A percentile compares a stretch with the other conserved stretches of the same genome.
These are phyloP conservation scores for Aspergillus cristatus DNA, from an alignment of 495 filamentous ascomycete genomes.

Conservation along the genomic window DNA sequence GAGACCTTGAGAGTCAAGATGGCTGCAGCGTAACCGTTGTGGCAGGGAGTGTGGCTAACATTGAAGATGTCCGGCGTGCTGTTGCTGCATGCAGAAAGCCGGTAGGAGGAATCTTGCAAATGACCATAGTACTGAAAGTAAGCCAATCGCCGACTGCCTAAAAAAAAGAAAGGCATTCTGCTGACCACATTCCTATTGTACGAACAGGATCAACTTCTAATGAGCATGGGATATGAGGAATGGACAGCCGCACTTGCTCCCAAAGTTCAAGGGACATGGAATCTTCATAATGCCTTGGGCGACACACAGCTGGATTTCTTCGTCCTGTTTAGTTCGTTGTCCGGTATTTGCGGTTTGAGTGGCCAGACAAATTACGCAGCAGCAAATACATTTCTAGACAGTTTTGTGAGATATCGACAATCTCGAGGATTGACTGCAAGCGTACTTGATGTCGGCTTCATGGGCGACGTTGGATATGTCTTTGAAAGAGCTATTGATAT, in stretches of 20 bases:
- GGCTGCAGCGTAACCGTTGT: not conserved
- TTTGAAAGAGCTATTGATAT: not conserved
- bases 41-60: not conserved
- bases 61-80: slow-evolving; percentile 3
- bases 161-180: not conserved
- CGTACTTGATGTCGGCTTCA: slow-evolving; percentile 29
- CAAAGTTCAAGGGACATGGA: slow-evolving; percentile 34
- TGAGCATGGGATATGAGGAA: slow-evolving; percentile 20
- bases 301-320: slow-evolving; percentile 30
- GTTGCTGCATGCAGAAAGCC: not conserved
- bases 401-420: slow-evolving; percentile 16
- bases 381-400: slow-evolving; percentile 19
- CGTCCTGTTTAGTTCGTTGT: slow-evolving; percentile 24
- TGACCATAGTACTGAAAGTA: slow-evolving; percentile 21
- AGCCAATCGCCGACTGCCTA: not conserved
- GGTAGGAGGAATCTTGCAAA: slow-evolving; percentile 18
- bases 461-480: slow-evolving; percentile 26
- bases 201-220: slow-evolving; percentile 14
- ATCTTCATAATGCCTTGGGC: slow-evolving; percentile 10
- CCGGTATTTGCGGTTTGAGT: slow-evolving; percentile 11
- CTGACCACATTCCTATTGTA: not conserved
- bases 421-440: slow-evolving; percentile 9
- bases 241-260: slow-evolving; percentile 19
- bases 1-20: slow-evolving; percentile 20
- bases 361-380: slow-evolving; percentile 21